Evolutionary conservation across 768 basidiomycete species (phyloP).

Genomic region (Melanogaster broomeanus): DNA sequence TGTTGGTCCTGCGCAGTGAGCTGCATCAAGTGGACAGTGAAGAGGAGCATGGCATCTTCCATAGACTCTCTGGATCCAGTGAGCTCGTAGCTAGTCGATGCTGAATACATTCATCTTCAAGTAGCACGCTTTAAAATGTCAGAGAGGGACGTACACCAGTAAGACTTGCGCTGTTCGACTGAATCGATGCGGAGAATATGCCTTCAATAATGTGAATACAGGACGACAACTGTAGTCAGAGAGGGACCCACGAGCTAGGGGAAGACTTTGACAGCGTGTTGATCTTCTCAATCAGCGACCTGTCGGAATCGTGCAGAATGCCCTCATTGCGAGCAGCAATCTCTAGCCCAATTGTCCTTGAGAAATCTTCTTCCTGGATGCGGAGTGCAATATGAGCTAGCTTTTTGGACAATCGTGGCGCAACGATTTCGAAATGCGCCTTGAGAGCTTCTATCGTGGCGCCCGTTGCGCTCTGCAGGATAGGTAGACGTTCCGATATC

Average conservation of each 20-base stretch:
- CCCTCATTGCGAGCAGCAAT: background rate
- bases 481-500: background rate
- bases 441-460: background rate
- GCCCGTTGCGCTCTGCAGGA: background rate
- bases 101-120: background rate
- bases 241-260: background rate
- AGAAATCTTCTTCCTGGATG: constrained; percentile 3
- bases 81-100: background rate
- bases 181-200: constrained; percentile 2
- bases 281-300: constrained; percentile 2
- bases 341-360: background rate
- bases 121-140: background rate
- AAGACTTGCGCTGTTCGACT: background rate
- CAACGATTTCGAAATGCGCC: background rate
- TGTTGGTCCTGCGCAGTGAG: constrained; percentile 14
- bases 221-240: background rate
- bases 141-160: background rate
- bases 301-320: background rate
- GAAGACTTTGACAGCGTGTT: constrained; percentile 1
- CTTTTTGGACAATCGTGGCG: background rate
- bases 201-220: background rate
- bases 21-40: constrained; percentile 9
- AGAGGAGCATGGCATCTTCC: constrained; percentile 7
- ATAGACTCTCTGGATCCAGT: constrained; percentile 9
- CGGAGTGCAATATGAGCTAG: background rate